A percentile compares a stretch with the other conserved stretches of the same genome.
These are phyloP conservation scores for Phylloporus sp. DNA, from an alignment of 768 basidiomycete genomes.

Conservation along the genomic window DNA sequence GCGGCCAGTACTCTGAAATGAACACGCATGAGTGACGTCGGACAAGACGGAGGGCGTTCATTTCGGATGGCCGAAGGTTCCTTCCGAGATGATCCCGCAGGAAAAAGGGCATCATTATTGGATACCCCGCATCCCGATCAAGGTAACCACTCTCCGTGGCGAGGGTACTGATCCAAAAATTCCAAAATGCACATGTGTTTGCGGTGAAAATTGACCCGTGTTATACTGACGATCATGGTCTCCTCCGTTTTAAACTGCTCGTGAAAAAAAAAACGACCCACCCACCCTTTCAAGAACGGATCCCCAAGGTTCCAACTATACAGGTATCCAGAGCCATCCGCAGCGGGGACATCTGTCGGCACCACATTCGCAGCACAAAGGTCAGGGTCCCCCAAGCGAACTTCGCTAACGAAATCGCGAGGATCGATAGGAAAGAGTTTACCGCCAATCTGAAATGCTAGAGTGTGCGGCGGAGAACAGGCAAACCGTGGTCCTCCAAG, in stretches of 20 bases:
- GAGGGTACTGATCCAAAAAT: not conserved
- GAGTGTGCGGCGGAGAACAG: constrained; percentile 57
- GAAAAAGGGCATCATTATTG: not conserved
- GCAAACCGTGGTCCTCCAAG: constrained; percentile 48
- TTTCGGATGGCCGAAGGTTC: constrained; percentile 15
- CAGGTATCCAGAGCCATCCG: constrained; percentile 49
- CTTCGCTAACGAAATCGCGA: constrained; percentile 59
- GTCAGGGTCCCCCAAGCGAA: constrained; percentile 33
- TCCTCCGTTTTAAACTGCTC: not conserved
- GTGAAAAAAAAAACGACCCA: constrained; percentile 6
- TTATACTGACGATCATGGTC: constrained; percentile 2
- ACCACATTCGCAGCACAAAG: constrained; percentile 55
- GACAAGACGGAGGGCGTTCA: not conserved
- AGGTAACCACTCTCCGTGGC: not conserved
- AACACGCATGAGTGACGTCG: not conserved
- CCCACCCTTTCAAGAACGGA: constrained; percentile 73
- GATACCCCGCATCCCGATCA: constrained; percentile 3
- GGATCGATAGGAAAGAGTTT: constrained; percentile 70
- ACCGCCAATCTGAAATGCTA: constrained; percentile 68
- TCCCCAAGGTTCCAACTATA: constrained; percentile 78
- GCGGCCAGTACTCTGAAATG: constrained; percentile 55
- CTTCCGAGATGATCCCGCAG: constrained; percentile 1
- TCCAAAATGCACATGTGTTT: not conserved
- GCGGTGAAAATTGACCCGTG: not conserved
- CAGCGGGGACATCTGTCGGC: constrained; percentile 57